Percentiles rank a stretch among this genome's conserved stretches.
Evolutionary conservation across 2,329 filamentous ascomycete species (phyloP).

Genomic region (Colletotrichum sp.): DNA sequence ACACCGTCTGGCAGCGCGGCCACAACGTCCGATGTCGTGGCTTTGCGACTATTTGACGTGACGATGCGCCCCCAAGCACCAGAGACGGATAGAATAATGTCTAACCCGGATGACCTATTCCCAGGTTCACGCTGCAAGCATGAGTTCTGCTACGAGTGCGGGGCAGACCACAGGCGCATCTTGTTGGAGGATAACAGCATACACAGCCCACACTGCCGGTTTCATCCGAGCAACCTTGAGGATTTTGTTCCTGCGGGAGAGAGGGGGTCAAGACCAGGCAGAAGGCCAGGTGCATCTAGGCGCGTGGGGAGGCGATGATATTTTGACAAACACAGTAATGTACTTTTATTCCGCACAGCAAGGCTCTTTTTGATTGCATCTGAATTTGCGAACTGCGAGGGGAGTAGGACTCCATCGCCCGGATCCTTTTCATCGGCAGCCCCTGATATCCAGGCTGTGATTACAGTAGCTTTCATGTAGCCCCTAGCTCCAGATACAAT

Average conservation of each 20-base stretch:
- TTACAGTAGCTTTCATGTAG: not conserved
- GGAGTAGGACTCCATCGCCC: not conserved
- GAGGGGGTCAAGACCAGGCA: not conserved
- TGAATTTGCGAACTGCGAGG: not conserved
- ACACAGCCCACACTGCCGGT: slow-evolving; percentile 34
- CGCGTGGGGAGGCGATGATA: not conserved
- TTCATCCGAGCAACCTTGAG: slow-evolving; percentile 29
- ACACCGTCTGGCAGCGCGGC: slow-evolving; percentile 18
- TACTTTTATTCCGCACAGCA: not conserved
- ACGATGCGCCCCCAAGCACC: not conserved
- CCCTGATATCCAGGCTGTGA: not conserved
- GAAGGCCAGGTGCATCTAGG: not conserved
- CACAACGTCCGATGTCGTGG: slow-evolving; percentile 23
- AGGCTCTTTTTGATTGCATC: not conserved
- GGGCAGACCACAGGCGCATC: slow-evolving; percentile 36
- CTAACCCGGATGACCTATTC: not conserved
- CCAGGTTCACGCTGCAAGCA: slow-evolving; percentile 32
- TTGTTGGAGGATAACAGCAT: slow-evolving; percentile 35
- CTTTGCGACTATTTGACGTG: not conserved
- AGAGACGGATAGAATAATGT: not conserved
- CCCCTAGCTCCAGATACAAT: not conserved
- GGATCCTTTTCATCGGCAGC: not conserved
- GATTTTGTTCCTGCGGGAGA: not conserved
- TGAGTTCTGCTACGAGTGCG: slow-evolving; percentile 40
- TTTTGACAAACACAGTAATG: not conserved